Conservation (phyloP, 805 yeast genomes). For the Cyberlindnera subsufficiens region DNA sequence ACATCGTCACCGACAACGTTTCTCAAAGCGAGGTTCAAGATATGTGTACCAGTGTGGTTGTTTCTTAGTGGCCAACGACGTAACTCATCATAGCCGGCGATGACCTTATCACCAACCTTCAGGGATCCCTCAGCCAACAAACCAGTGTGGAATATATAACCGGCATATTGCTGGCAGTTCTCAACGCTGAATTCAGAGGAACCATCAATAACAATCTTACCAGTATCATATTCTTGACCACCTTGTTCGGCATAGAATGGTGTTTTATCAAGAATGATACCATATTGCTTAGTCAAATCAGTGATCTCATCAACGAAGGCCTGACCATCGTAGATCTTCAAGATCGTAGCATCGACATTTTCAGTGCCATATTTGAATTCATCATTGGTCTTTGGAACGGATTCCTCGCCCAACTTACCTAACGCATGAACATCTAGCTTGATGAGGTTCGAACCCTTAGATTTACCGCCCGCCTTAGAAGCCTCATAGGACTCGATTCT, state of each 20-base stretch:
- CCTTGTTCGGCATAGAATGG: constrained; percentile 99
- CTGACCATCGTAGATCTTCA: constrained; percentile 65
- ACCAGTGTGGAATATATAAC: constrained; percentile 95
- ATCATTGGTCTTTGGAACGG: constrained; percentile 80
- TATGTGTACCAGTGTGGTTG: constrained; percentile 98
- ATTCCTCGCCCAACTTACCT: constrained; percentile 58
- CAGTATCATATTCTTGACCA: constrained; percentile 97
- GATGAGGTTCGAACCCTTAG: constrained; percentile 51
- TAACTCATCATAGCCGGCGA: constrained; percentile 85
- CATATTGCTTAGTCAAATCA: constrained; percentile 51
- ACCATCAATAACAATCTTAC: constrained; percentile 87
- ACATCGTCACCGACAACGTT: constrained; percentile 81
- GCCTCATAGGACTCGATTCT: constrained; percentile 88
- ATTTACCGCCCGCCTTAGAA: constrained; percentile 79
- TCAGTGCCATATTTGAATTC: constrained; percentile 67
- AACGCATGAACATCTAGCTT: constrained; percentile 91
- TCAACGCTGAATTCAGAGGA: constrained; percentile 81
- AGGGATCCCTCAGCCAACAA: constrained; percentile 69
- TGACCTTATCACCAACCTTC: constrained; percentile 60
- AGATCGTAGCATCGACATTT: constrained; percentile 61
- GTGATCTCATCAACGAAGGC: constrained; percentile 49
- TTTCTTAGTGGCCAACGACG: constrained; percentile 96
- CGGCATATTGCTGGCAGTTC: constrained; percentile 89
- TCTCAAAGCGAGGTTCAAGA: constrained; percentile 83
- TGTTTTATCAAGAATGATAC: constrained; percentile 81